Evolutionary conservation across 257 asterid genomes (phyloP), one percentile per base, ranked within the genome.

Genomic region (Solanum sejunctum): DNA sequence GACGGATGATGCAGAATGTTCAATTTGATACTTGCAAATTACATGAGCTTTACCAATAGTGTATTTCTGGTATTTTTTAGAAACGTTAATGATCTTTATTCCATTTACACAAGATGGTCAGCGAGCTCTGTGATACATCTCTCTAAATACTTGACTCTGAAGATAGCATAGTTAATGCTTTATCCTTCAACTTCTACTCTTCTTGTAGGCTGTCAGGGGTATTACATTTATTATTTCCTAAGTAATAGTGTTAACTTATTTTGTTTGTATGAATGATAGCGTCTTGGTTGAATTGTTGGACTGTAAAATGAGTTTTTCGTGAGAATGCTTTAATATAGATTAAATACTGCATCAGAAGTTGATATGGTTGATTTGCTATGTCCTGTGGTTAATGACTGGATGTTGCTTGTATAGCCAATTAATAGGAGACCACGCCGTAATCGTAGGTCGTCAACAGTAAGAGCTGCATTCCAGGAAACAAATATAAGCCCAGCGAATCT

Each of bases 391-490:
- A 52, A 78, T 83, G 80, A 39, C 45, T 26, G n/a, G 28, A 51
- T 85, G 60, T 87, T 86, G 45, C 78, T 84, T 88, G 80, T 86
- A 39, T 84, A 96, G 99, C 92, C 90, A 81, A 75, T 96, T 70
- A 90, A 86, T 82, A 90, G 93, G 83, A 89, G 98, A 26, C 99
- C 98, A 6, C 97, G 98, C 83, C 90, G 99, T 88, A 96, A 96
- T 86, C 98, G 99, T 84, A 91, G 87, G 83, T 87, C 98, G 23
- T 92, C 96, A 3, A 92, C 88, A 9, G 43, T 92, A 84, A 92
- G 99, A 88, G 91, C 97, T 80, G 98, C 99, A 82, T 92, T 96
- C 85, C 98, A 96, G 81, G 99, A 96, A 88, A 95, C 99, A 57
- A 92, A 87, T 77, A 85, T 95, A 84, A 93, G 95, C 88, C 98